phyloP scores from a whole-genome alignment of 352 stramenopile species.

The Phytophthora pluvialis region DNA sequence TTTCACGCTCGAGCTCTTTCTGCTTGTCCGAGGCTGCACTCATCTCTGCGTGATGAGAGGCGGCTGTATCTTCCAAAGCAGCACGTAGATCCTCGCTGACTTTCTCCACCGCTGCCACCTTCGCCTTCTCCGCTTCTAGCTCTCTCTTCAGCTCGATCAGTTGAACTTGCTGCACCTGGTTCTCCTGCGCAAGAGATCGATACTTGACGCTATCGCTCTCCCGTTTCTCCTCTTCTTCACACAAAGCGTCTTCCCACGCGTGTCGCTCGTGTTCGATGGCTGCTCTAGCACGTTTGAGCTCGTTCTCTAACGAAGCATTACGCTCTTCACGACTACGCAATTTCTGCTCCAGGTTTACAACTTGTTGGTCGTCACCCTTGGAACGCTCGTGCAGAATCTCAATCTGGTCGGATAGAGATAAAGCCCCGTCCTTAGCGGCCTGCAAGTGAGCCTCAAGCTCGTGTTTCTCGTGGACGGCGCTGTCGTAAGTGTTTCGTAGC shows the following conservation, averaged over 20 bases:
- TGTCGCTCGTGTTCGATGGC: conserved; percentile 37
- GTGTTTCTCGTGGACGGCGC: conserved; percentile 42
- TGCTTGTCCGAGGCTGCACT: conserved; percentile 9
- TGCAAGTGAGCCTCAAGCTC: conserved; percentile 53
- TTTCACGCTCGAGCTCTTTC: conserved; percentile 36
- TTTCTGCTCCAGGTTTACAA: conserved; percentile 42
- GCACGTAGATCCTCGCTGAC: conserved; percentile 21
- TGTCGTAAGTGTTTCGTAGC: conserved; percentile 22
- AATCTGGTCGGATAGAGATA: conserved; percentile 53
- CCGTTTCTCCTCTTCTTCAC: conserved; percentile 34
- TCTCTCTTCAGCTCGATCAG: conserved; percentile 40
- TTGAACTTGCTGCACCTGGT: conserved; percentile 32
- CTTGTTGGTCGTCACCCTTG: conserved; percentile 35
- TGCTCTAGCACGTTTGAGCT: conserved; percentile 26
- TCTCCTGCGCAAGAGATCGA: conserved; percentile 44
- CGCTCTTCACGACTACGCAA: conserved; percentile 40
- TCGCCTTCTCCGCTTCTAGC: conserved; percentile 30
- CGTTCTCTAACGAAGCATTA: conserved; percentile 25
- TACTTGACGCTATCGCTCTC: conserved; percentile 35
- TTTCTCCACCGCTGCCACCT: conserved; percentile 16
- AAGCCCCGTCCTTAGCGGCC: conserved; percentile 41
- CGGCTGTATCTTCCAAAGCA: conserved; percentile 15
- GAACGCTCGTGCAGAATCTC: conserved; percentile 34
- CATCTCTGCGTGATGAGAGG: conserved; percentile 31
- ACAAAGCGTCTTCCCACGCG: conserved; percentile 37